phyloP scores from a whole-genome alignment of 108 stramenopile genomes.

The Fragilariopsis cylindrus region DNA sequence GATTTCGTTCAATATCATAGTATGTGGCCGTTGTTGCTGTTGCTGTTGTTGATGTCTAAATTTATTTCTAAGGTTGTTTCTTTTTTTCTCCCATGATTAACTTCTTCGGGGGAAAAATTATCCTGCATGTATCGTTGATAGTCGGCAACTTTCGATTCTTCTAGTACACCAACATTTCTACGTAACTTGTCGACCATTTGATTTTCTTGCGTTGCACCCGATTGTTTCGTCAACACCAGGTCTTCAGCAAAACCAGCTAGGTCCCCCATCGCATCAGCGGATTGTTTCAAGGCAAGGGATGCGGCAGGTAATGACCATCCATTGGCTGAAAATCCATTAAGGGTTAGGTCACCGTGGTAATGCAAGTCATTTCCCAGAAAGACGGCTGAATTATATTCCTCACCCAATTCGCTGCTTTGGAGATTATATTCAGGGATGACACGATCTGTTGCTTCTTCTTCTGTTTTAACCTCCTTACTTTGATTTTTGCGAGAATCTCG shows the following conservation, averaged over 20 bases:
- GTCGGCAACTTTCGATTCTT: neutral
- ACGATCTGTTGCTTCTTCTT: neutral
- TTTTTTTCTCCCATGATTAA: neutral
- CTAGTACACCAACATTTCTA: neutral
- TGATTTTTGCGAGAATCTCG: neutral
- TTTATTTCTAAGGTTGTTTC: neutral
- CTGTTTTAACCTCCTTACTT: neutral
- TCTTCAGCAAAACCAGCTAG: constrained; percentile 24
- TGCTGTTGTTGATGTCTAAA: neutral
- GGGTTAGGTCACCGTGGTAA: constrained; percentile 38
- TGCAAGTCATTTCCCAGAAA: constrained; percentile 59
- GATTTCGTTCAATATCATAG: neutral
- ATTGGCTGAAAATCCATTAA: constrained; percentile 64
- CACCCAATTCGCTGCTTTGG: constrained; percentile 32
- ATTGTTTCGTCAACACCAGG: constrained; percentile 22
- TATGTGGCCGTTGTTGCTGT: constrained; percentile 5
- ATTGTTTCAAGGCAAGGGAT: constrained; percentile 39
- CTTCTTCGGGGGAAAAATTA: neutral
- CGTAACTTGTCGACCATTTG: constrained; percentile 16
- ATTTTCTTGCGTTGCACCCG: constrained; percentile 10
- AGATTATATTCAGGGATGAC: neutral
- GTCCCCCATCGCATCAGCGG: constrained; percentile 33
- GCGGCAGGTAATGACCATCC: constrained; percentile 51
- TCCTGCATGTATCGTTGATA: constrained; percentile 14
- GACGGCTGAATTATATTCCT: constrained; percentile 58